Conservation (phyloP, 1,284 basidiomycete species). For the Exobasidium cylindrosporum region DNA sequence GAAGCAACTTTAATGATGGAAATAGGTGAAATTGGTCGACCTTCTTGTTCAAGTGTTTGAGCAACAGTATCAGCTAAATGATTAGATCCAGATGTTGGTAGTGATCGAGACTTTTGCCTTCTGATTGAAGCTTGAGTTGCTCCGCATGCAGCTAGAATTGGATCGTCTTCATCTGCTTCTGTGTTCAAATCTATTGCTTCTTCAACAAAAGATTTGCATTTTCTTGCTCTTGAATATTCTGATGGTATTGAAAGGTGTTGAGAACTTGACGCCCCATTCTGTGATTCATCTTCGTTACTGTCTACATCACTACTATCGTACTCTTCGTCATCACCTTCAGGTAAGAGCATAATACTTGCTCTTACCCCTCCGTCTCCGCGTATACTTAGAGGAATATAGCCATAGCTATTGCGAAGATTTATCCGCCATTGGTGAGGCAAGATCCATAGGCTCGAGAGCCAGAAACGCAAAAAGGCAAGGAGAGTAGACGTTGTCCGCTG, state of each 20-base stretch:
- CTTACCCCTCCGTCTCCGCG: conserved; percentile 39
- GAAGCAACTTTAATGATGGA: neutral
- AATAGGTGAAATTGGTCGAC: neutral
- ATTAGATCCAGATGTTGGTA: neutral
- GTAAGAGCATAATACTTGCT: conserved; percentile 36
- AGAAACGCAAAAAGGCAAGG: conserved; percentile 31
- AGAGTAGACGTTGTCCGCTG: conserved; percentile 19
- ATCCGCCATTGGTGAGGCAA: conserved; percentile 33
- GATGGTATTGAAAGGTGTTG: neutral
- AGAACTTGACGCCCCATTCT: too few relatives aligned
- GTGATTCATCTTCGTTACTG: neutral
- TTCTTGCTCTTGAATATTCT: neutral
- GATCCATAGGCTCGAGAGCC: conserved; percentile 36
- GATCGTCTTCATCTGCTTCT: conserved; percentile 1
- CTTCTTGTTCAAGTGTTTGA: neutral
- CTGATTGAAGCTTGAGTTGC: neutral
- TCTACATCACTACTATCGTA: conserved; percentile 15
- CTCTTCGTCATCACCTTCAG: conserved; percentile 33
- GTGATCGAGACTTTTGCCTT: neutral
- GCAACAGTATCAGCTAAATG: neutral
- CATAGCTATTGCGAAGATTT: conserved; percentile 24
- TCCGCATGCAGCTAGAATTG: conserved; percentile 7
- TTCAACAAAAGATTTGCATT: neutral
- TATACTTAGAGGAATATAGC: conserved; percentile 43
- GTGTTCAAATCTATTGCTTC: neutral